Evolutionary conservation across 2,329 filamentous ascomycete species (phyloP), one percentile per base, ranked within the genome.

Genomic region (Cytospora schulzeri): DNA sequence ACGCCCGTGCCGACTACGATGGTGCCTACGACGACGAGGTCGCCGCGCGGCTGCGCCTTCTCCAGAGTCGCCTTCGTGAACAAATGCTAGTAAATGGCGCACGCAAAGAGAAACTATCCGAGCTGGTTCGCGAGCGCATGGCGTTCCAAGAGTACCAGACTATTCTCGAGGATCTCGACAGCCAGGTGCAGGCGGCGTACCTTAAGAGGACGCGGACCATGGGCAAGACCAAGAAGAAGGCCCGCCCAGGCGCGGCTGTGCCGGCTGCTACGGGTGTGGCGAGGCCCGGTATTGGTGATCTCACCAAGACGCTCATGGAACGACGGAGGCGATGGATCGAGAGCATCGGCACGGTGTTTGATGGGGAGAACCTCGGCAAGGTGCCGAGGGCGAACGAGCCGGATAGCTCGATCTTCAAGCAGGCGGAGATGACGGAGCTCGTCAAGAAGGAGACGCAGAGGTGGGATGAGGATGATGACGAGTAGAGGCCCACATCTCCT

Each of bases 81-180:
- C 90, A 95, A 74, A 91, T 91, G 75, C 87, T 96, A 63, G 81
- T 91, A 76, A 99, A 99, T 75, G 94, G 93, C 48, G 92, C 94
- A 6, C 90, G 93, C 68, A 98, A 98, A 77, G 84, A 92, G 8
- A 87, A 93, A 2, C 82, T 99, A 14, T 88, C 92, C 1, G 93
- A 97, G 45, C 84, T 97, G 31, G 92, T 95, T 9, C 91, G 93
- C 71, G 93, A 97, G 75, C 89, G 92, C 69, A 94, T 99, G 87
- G 95, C 95, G 0, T 89, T 95, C 78, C 95, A 99, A 74, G 95
- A 99, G 75, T 99, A 97, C 80, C 91, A 90, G 75, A 97, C 93
- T 63, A 99, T 99, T 71, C 89, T 96, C 58, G 95, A 99, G 74
- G 95, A 99, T 75, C 88, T 99, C 26, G 95, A 99, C 80, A 88